Base-by-base conservation (phyloP, 1,139 yeast species). In the Taphrina pruni region DNA sequence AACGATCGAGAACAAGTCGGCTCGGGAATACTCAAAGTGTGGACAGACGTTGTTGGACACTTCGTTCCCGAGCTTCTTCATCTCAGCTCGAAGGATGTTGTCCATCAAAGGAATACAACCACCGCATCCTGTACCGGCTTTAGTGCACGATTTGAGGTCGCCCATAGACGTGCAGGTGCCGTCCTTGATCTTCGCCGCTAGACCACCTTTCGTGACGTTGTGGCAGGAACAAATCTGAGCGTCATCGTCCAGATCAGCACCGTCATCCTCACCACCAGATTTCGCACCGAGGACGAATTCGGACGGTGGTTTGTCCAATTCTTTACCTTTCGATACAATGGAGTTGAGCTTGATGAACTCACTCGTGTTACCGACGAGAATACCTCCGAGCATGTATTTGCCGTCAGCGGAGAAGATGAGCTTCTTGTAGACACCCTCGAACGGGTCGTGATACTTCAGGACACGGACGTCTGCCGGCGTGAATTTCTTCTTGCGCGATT, bases 71-170 rank as follows among this genome's bases (percentile, higher is more conserved):
- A 77, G 72, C 45, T 76, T 75, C 70, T 76, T 76, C 79, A 78
- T 76, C 67, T 77, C 79, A 0, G 76, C 71, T 39, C 76, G 77
- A 70, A 78, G 78, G 8, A 78, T 76, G 41, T 77, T 75, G 71
- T 78, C 78, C 70, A 78, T 76, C 1, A 79, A 77, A 4, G 79
- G 78, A 46, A 77, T 77, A 72, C 80, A 78, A 8, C 80, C 80
- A 64, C 80, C 80, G 65, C 80, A 78, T 1, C 80, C 78, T 26
- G 80, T 77, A 32, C 77, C 80, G 6, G 80, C 80, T 66, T 78
- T 78, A 5, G 80, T 78, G 60, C 75, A 72, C 21, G 77, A 74
- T 71, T 78, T 78, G 60, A 78, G 72, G 43, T 77, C 79, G 14
- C 77, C 78, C 38, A 78, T 61, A 20, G 78, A 75, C 1, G 71